Evolutionary conservation across 2,329 filamentous ascomycete genomes (phyloP), one percentile per base, ranked within the genome.

Genomic region (Cyclaneusma minus): DNA sequence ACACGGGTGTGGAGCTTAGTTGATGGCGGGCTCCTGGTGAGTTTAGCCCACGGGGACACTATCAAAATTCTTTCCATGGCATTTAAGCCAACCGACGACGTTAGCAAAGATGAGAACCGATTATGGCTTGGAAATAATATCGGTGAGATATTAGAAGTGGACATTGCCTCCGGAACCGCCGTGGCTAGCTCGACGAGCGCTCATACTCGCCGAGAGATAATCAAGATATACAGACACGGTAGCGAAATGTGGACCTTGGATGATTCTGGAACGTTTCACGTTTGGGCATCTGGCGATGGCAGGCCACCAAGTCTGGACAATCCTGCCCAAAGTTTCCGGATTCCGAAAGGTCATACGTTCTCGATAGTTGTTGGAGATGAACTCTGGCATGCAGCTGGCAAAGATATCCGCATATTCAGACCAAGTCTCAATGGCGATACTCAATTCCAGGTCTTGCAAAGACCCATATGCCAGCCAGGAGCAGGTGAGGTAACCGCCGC

Each of bases 181-280:
- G 60, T 81, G 9, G 60, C 65, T 15, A 77, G 65, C 11, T 81
- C 78, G 40, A 55, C 66, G 3, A 71, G 62, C 26, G 79, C 80
- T 3, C 89, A 95, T 42, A 70, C 73, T 6, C 71, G 81, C 21
- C 65, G 72, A 34, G 81, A 92, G 39, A 67, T 98, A 26, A 68
- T 81, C 35, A 82, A 74, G 40, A 92, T 98, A 21, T 78, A 82
- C 45, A 72, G 89, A 20, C 78, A 91, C 48, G 76, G 71, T 35
- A 82, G 83, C 38, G 81, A 94, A 43, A 68, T 98, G 48, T 98
- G 89, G 89, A 85, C 85, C 0, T 51, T 98, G 24, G 89, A 95
- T 46, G 85, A 94, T 36, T 72, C 78, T 24, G 89, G 89, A 7
- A 80, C 78, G 23, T 56, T 98, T 9, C 73, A 83, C 37, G 68